Percentiles rank a stretch among this genome's conserved stretches.
These are phyloP conservation scores for Cucurbita ficifolia DNA, from an alignment of 306 rosid genomes.

Conservation along the genomic window DNA sequence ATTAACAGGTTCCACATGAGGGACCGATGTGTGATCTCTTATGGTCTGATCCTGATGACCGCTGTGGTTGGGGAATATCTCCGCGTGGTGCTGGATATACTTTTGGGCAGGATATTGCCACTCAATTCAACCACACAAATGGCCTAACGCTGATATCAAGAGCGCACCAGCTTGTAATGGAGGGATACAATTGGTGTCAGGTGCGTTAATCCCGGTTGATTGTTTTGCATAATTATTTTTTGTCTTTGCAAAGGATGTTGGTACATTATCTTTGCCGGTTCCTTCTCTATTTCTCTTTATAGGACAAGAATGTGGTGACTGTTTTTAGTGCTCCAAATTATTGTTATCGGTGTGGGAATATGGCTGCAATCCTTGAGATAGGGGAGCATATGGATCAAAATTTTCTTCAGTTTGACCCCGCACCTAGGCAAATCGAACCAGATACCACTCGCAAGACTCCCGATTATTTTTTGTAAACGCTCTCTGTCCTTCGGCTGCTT, in stretches of 20 bases:
- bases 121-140: conserved; percentile 39
- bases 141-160: conserved; percentile 42
- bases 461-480: conserved; percentile 39
- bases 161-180: conserved; percentile 55
- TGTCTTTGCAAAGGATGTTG: background rate
- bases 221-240: background rate
- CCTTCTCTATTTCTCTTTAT: background rate
- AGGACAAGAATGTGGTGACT: conserved; percentile 43
- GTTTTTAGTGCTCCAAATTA: conserved; percentile 47
- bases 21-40: conserved; percentile 46
- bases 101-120: conserved; percentile 39
- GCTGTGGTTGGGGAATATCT: conserved; percentile 46
- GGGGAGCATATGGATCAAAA: conserved; percentile 43
- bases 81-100: conserved; percentile 46
- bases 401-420: conserved; percentile 43
- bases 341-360: conserved; percentile 40
- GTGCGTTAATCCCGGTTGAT: conserved; percentile 12
- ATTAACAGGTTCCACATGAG: conserved; percentile 36
- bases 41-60: conserved; percentile 43
- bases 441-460: conserved; percentile 35
- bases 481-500: conserved; percentile 8
- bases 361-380: conserved; percentile 47
- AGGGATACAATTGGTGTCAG: conserved; percentile 51
- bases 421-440: conserved; percentile 40
- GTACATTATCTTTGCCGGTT: background rate